Evolutionary conservation across 2,329 filamentous ascomycete species (phyloP), one percentile per base, ranked within the genome.

Genomic region (Dryadomyces quercivorus): DNA sequence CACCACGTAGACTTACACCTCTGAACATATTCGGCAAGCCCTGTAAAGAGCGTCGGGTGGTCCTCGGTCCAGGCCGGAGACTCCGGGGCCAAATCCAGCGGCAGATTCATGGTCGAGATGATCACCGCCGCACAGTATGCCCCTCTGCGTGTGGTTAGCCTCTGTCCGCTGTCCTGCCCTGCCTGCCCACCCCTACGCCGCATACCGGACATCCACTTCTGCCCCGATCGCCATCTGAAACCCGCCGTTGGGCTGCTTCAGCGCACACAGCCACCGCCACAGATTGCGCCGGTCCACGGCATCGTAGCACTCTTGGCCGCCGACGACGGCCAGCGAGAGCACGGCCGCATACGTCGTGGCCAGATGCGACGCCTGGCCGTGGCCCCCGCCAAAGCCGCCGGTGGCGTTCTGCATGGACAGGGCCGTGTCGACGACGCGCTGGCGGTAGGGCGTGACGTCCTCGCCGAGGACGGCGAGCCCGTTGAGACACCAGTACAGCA

Each of bases 311-410:
- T 80, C 38, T 5, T 84, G 71, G 9, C 86, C 88, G 52, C 88
- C 89, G 45, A 92, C 86, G 58, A 90, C 79, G 22, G 85, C 81
- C 52, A 98, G 74, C 48, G 86, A 82, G 56, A 98, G 77, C 20
- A 95, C 72, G 44, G 85, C 79, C 50, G 91, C 90, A 75, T 97
- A 98, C 1, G 87, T 89, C 49, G 88, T 85, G 55, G 93, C 93
- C 61, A 93, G 78, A 69, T 98, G 93, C 53, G 88, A 90, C 60
- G 81, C 76, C 66, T 97, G 93, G 31, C 92, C 90, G 67, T 90
- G 86, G n/a, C 93, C 91, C 59, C 92, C 93, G 52, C 90, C 93
- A 67, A 95, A 95, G 2, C 93, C 93, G 51, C 93, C 93, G 16
- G 75, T 76, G 21, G 75, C 68, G 67, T 96, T 94, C 70, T 97